Percentiles rank a stretch among this genome's conserved stretches.
Conservation (phyloP, 192 early-diverging fungal genomes). For the Mortierella antarctica region DNA sequence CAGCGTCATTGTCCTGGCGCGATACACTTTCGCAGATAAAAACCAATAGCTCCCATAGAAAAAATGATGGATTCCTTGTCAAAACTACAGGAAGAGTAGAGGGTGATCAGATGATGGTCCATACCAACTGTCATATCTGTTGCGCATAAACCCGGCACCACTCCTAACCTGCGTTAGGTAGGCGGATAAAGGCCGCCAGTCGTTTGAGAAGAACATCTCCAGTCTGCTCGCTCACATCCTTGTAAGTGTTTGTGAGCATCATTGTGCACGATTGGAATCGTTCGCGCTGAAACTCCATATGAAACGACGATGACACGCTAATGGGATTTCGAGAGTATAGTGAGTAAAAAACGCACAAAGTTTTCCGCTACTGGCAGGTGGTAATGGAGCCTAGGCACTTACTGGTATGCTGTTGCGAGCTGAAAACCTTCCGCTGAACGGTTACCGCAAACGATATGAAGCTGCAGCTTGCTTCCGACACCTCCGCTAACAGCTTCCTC, state of each 20-base stretch:
- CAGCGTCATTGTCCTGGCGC: background rate
- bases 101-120: too few relatives aligned
- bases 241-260: slow-evolving; percentile 23
- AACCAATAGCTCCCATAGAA: slow-evolving; percentile 29
- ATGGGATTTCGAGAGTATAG: background rate
- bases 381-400: background rate
- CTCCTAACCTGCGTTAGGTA: slow-evolving; percentile 30
- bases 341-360: background rate
- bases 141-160: too few relatives aligned
- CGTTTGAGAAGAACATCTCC: background rate
- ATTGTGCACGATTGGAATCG: slow-evolving; percentile 32
- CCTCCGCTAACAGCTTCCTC: slow-evolving; percentile 17
- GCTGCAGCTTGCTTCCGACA: slow-evolving; percentile 19
- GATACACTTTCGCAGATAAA: slow-evolving; percentile 3
- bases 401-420: slow-evolving; percentile 26
- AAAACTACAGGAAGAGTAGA: slow-evolving; percentile 2
- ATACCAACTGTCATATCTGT: background rate
- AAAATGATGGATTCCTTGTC: slow-evolving; percentile 17
- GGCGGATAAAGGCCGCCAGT: slow-evolving; percentile 4
- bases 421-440: slow-evolving; percentile 3
- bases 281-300: slow-evolving; percentile 48
- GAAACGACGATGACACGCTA: slow-evolving; percentile 38
- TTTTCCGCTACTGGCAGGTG: background rate
- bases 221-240: background rate
- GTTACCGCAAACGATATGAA: slow-evolving; percentile 26